Base-by-base conservation (phyloP, 148 eudicot species). In the Persicaria tinctoria region DNA sequence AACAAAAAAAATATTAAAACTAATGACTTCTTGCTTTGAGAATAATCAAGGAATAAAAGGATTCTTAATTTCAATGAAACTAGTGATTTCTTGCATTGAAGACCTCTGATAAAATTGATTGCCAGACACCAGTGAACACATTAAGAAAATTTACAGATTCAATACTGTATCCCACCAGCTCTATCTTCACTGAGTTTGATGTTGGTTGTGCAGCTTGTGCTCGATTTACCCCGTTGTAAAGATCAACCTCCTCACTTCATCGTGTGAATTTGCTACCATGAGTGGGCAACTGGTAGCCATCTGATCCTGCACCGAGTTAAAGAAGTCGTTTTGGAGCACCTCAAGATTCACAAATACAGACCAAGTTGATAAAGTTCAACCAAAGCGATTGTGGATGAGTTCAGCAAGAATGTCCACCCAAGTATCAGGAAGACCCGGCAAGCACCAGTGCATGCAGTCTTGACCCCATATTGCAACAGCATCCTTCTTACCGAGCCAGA, bases 371-470 rank as follows among this genome's bases (percentile, higher is more conserved):
- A 57, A 49, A 5, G 56, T 54, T 57, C 54, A 76, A 11, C 72
- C 81, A 54, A 78, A 71, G 68, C 77, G 10, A 56, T 53, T 60
- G 12, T 57, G 76, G 41, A 94, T 86, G 72, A 91, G 80, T 81
- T 90, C 89, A 3, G 91, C 74, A 68, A 91, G 72, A 59, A 91
- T 87, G 75, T 91, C 97, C 17, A 90, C 92, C 98, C 98, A 91
- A 41, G 97, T 94, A 74, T 94, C 97, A 4, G 97, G 98, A 54
- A 91, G 89, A 56, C 98, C 98, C 0, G 98, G 98, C 32, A 94
- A 86, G 82, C 97, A 94, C 98, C 98, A 94, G 79, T 94, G 97
- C 96, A 94, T 88, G 80, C 98, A 94, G 75, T 92, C 98, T 76
- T 94, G 96, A 74, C 98, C 98, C 98, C 98, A 92, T 32, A 90